Evolutionary conservation across 2,329 filamentous ascomycete genomes (phyloP), one percentile per base, ranked within the genome.

Genomic region (Cercospora sesami): DNA sequence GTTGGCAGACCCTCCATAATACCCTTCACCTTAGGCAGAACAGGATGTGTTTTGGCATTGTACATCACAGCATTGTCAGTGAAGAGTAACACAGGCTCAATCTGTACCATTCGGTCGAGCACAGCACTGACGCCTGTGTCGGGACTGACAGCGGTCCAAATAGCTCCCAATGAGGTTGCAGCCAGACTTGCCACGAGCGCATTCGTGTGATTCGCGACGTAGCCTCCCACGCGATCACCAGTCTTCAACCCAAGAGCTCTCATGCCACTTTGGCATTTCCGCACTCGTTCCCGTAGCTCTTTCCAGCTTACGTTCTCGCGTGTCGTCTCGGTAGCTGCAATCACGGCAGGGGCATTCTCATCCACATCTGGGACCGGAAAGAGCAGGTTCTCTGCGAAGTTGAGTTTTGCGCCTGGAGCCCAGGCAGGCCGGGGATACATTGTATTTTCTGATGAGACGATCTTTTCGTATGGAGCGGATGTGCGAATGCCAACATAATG

Each of bases 331-430:
- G 93, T 97, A 4, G 88, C 90, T 28, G 91, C 91, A 74, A 97
- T 91, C 57, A 96, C 85, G 18, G 94, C 94, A 6, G 87, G 80
- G 4, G 86, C 83, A 57, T 87, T 80, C 61, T 89, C 86, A 70
- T 90, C 81, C 6, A 88, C 79, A 14, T 81, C 82, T 60, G 83
- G 84, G 2, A 83, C 79, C 3, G 94, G 94, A 78, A 90, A 97
- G 3, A 99, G 87, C 64, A 98, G 84, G 78, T 99, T 99, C 81
- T 98, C 92, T 28, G 94, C 94, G 78, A 97, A 98, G 80, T 98
- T 99, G 72, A 98, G 84, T 67, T 84, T 88, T 14, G 91, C 87
- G 9, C 90, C 90, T 66, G 88, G 79, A 79, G 97, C 98, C 83
- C 97, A 98, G 68, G 89, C 83, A 7, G 94, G 94, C 26, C 93